Evolutionary conservation across 805 yeast genomes (phyloP).

Genomic region (Grigorovia transvaalensis): DNA sequence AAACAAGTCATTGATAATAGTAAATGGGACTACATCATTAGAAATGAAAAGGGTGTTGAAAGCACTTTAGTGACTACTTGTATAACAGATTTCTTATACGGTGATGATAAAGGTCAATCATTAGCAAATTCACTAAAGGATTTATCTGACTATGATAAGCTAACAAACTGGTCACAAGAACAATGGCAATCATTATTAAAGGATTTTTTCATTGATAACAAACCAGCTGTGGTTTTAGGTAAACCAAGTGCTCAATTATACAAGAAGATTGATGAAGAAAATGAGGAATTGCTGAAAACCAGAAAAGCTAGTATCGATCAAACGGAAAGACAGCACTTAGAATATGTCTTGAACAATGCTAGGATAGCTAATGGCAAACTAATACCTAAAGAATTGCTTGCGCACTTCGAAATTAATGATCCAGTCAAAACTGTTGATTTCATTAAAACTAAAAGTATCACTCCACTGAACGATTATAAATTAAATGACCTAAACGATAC

Average conservation of each 20-base stretch:
- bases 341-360: constrained; percentile 47
- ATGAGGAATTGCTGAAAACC: constrained; percentile 37
- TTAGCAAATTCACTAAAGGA: constrained; percentile 45
- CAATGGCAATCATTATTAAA: constrained; percentile 57
- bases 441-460: constrained; percentile 56
- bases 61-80: constrained; percentile 52
- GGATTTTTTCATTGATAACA: constrained; percentile 46
- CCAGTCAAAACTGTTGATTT: constrained; percentile 60
- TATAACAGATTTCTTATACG: constrained; percentile 72
- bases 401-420: constrained; percentile 59
- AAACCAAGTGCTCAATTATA: constrained; percentile 55
- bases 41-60: constrained; percentile 52
- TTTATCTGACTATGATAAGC: constrained; percentile 42
- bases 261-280: constrained; percentile 39
- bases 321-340: constrained; percentile 46
- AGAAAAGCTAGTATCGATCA: constrained; percentile 47
- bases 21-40: constrained; percentile 48
- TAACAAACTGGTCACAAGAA: constrained; percentile 49
- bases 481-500: constrained; percentile 23
- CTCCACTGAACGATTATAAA: constrained; percentile 40
- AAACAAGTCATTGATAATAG: constrained; percentile 58
- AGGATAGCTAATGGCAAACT: constrained; percentile 58
- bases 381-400: constrained; percentile 60
- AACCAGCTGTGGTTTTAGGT: constrained; percentile 58
- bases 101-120: constrained; percentile 49